These are phyloP conservation scores for Colletotrichum siamense DNA, from an alignment of 2,329 filamentous ascomycete genomes.

Conservation along the genomic window DNA sequence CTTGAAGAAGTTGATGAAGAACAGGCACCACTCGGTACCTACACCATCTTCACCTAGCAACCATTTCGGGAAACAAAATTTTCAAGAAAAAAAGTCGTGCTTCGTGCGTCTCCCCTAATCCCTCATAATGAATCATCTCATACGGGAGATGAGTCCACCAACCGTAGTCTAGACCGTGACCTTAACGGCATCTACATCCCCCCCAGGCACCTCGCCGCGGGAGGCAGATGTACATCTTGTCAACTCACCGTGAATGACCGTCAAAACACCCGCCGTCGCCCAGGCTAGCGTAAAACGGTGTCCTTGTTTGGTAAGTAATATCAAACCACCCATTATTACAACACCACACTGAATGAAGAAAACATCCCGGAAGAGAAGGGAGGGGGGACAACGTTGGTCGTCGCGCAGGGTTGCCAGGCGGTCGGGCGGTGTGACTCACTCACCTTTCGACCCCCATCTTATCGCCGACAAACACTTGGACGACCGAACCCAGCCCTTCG, in stretches of 20 bases:
- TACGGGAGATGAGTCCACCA: background rate
- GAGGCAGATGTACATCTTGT: background rate
- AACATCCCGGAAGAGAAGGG: background rate
- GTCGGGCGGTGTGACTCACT: conserved; percentile 15
- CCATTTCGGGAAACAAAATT: background rate
- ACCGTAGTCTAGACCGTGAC: background rate
- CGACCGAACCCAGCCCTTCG: background rate
- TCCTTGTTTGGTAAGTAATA: background rate
- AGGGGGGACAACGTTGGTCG: background rate
- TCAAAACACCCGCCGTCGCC: background rate
- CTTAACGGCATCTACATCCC: background rate
- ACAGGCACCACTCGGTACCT: background rate
- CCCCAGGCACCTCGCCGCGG: background rate
- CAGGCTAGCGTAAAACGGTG: background rate
- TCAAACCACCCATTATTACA: background rate
- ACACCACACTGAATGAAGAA: background rate
- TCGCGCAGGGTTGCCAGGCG: background rate
- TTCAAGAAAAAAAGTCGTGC: background rate
- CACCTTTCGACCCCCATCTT: background rate
- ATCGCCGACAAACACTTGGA: conserved; percentile 8
- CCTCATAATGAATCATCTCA: background rate
- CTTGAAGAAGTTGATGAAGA: background rate
- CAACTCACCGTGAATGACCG: background rate
- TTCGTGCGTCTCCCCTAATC: background rate
- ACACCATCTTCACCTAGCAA: background rate